Conservation (phyloP, 192 early-diverging fungal genomes). For the Backusella westeae region DNA sequence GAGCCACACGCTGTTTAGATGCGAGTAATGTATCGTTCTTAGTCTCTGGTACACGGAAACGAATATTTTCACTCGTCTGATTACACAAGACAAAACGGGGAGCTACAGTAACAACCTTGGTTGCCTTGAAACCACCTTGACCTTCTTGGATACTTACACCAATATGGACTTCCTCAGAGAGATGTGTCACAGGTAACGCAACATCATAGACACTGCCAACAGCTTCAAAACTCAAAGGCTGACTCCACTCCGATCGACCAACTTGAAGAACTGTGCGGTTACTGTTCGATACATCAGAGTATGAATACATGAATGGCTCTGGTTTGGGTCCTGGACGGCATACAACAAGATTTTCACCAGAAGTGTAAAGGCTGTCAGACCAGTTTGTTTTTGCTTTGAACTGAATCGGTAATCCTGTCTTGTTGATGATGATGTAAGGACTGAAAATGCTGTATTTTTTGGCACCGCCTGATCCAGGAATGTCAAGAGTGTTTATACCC, state of each 20-base stretch:
- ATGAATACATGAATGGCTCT: slow-evolving; percentile 91
- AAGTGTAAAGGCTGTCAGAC: slow-evolving; percentile 66
- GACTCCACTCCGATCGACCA: slow-evolving; percentile 78
- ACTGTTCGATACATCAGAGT: slow-evolving; percentile 77
- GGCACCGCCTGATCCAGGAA: slow-evolving; percentile 65
- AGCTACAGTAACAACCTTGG: slow-evolving; percentile 86
- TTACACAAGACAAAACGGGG: slow-evolving; percentile 92
- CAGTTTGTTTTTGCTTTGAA: slow-evolving; percentile 84
- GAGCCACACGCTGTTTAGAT: slow-evolving; percentile 54
- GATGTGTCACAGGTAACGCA: slow-evolving; percentile 54
- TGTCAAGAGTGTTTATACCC: slow-evolving; percentile 60
- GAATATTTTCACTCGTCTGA: slow-evolving; percentile 64
- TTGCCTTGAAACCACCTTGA: slow-evolving; percentile 80
- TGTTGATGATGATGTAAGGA: slow-evolving; percentile 94
- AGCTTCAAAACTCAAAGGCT: slow-evolving; percentile 91
- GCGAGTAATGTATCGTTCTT: slow-evolving; percentile 42
- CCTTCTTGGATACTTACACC: slow-evolving; percentile 88
- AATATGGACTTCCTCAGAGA: slow-evolving; percentile 65
- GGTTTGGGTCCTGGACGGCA: slow-evolving; percentile 28
- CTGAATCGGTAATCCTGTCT: slow-evolving; percentile 75
- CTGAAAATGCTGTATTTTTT: slow-evolving; percentile 88
- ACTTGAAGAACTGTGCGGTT: slow-evolving; percentile 82
- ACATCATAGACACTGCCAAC: slow-evolving; percentile 86
- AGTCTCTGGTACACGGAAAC: slow-evolving; percentile 72
- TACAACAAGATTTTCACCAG: slow-evolving; percentile 56